Conservation (phyloP, 805 yeast species). For the Myxozyma udenii region DNA sequence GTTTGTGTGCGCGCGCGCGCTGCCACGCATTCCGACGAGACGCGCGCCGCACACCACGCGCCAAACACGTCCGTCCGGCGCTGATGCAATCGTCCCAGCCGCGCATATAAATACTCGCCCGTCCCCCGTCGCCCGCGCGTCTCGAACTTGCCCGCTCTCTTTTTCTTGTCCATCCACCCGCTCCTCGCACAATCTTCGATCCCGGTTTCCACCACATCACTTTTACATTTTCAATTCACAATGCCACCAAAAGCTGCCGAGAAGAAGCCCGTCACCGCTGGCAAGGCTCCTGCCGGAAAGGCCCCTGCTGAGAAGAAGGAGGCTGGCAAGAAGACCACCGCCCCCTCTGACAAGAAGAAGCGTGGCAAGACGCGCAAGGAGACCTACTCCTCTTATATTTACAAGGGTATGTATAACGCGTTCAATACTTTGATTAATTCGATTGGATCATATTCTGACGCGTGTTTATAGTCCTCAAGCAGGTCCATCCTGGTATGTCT, state of each 20-base stretch:
- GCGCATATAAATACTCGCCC: slow-evolving; percentile 21
- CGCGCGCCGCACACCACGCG: slow-evolving; percentile 2
- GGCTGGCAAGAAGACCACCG: slow-evolving; percentile 86
- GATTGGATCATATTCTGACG: slow-evolving; percentile 3
- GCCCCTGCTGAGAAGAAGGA: slow-evolving; percentile 94
- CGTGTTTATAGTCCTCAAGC: slow-evolving; percentile 66
- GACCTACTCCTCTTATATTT: slow-evolving; percentile 95
- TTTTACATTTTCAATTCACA: slow-evolving; percentile 22
- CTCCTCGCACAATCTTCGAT: not conserved
- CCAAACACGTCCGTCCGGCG: slow-evolving; percentile 1
- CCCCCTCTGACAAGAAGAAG: slow-evolving; percentile 78
- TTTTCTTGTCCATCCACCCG: not conserved
- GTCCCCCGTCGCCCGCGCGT: slow-evolving; percentile 18
- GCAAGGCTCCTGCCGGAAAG: slow-evolving; percentile 75
- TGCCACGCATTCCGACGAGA: too few species aligned
- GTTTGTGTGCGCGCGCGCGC: too few species aligned
- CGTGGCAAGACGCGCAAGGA: slow-evolving; percentile 95
- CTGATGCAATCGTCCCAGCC: slow-evolving; percentile 19
- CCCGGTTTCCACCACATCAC: not conserved
- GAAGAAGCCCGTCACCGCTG: slow-evolving; percentile 54
- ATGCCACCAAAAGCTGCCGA: slow-evolving; percentile 53
- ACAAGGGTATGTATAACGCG: slow-evolving; percentile 56
- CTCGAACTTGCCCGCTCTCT: not conserved
- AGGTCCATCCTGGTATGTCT: slow-evolving; percentile 80
- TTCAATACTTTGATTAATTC: not conserved